Percentiles rank a stretch among this genome's conserved stretches.
These are phyloP conservation scores for Capsicum baccatum DNA, from an alignment of 257 asterid genomes.

Conservation along the genomic window DNA sequence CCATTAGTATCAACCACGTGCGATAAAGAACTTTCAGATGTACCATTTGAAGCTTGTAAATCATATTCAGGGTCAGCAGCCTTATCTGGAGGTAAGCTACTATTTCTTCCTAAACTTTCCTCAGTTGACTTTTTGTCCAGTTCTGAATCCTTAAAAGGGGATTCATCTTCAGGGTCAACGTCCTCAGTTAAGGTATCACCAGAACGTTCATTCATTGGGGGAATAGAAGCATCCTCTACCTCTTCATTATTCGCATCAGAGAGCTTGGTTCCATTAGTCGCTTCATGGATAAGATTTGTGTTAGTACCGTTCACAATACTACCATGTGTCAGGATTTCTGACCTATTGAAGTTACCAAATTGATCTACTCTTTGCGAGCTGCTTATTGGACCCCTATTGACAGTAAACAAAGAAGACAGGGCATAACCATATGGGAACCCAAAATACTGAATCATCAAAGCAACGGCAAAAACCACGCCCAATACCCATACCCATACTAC, in stretches of 20 bases:
- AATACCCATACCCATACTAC: conserved; percentile 62
- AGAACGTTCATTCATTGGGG: conserved; percentile 18
- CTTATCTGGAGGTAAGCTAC: conserved; percentile 39
- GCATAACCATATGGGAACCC: conserved; percentile 65
- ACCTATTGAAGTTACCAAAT: conserved; percentile 31
- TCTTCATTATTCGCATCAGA: conserved; percentile 41
- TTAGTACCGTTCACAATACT: conserved; percentile 40
- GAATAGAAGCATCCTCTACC: conserved; percentile 35
- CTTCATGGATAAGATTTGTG: conserved; percentile 30
- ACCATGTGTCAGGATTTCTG: conserved; percentile 33
- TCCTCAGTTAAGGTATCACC: conserved; percentile 42
- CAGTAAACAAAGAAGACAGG: conserved; percentile 51
- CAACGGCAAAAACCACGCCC: conserved; percentile 56
- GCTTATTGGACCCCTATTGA: conserved; percentile 42
- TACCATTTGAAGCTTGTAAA: conserved; percentile 35
- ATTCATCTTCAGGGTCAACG: conserved; percentile 69
- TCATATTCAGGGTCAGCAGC: conserved; percentile 31
- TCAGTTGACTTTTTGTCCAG: conserved; percentile 38
- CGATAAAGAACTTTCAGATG: conserved; percentile 35
- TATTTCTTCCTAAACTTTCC: conserved; percentile 37
- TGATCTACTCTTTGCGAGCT: conserved; percentile 39
- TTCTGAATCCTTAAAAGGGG: conserved; percentile 50
- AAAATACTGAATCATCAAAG: conserved; percentile 64
- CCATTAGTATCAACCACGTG: conserved; percentile 24
- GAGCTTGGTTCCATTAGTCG: conserved; percentile 29